Evolutionary conservation across 805 yeast species (phyloP).

Genomic region (Candida coquimbonensis): DNA sequence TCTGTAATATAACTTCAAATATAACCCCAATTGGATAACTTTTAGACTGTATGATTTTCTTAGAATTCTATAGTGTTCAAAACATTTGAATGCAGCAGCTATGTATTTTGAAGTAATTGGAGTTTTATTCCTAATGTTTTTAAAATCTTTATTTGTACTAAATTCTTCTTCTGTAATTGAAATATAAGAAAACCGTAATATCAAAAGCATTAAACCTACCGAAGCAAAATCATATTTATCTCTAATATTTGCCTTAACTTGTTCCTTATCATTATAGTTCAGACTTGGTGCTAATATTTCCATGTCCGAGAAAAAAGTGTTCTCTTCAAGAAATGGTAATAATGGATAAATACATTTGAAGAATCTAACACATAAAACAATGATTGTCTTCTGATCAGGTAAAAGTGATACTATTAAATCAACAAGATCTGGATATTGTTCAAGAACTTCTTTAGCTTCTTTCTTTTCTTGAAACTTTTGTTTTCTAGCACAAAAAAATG

Average conservation of each 20-base stretch:
- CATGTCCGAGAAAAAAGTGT: constrained; percentile 14
- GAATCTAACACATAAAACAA: constrained; percentile 16
- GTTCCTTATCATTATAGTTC: constrained; percentile 1
- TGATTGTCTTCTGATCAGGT: constrained; percentile 13
- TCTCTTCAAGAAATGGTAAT: constrained; percentile 21
- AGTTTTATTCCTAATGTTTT: constrained; percentile 1
- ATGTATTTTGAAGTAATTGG: constrained; percentile 8
- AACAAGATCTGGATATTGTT: constrained; percentile 1
- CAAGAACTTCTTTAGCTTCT: constrained; percentile 1
- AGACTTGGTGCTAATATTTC: constrained; percentile 9
- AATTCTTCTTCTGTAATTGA: constrained; percentile 14
- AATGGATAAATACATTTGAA: constrained; percentile 21
- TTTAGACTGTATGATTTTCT: constrained; percentile 37
- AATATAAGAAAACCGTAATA: constrained; percentile 18
- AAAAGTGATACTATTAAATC: constrained; percentile 10
- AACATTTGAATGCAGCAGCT: constrained; percentile 28
- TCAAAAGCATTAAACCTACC: constrained; percentile 16
- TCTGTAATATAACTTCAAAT: constrained; percentile 40
- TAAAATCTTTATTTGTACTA: constrained; percentile 1
- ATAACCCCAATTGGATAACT: constrained; percentile 46
- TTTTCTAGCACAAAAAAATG: constrained; percentile 10
- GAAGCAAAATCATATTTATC: constrained; percentile 19
- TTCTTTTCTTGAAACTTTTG: constrained; percentile 7
- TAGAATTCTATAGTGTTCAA: constrained; percentile 43
- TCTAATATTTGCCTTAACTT: constrained; percentile 4